Evolutionary conservation across 495 filamentous ascomycete genomes (phyloP), one percentile per base, ranked within the genome.

Genomic region (Sordaria brevicollis): DNA sequence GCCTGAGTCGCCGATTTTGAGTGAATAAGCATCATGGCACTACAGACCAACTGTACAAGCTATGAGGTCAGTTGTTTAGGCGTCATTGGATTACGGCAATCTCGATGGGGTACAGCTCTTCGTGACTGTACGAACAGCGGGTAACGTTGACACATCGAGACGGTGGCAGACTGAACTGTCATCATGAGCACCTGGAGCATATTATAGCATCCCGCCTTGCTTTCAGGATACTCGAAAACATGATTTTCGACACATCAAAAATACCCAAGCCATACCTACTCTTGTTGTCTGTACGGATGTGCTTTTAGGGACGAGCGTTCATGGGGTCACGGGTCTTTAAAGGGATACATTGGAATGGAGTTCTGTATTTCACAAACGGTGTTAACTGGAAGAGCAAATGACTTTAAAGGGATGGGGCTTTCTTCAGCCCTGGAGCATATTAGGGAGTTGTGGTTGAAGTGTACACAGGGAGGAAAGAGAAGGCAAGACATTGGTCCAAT

Each of bases 181-280:
- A 17, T 62, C 1, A 31, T 62, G 21, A 31, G 62, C n/a, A 37
- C 69, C 68, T 72, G 65, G 62, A 74, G 70, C 72, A 75, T 74
- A 43, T 68, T 4, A 69, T 72, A 72, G 25, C 49, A 62, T 62
- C 31, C 36, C 65, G 71, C 39, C 36, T 66, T 72, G 72, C 74
- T 71, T 74, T 75, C 71, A 76, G 74, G 74, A 76, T 76, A 76
- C 67, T 43, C 21, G 67, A 25, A 69, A 70, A 39, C 35, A 74
- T 62, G 49, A 17, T 62, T 31, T 62, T 62, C 49, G 49, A 17
- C 25, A 31, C 49, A 62, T 62, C 49, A 62, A 62, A n/a, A 31
- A 31, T 62, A 31, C 25, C 49, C n/a, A n/a, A n/a, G n/a, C n/a
- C 49, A 62, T 31, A 62, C 49, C 49, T 62, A 62, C 49, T 15